Evolutionary conservation across 306 rosid genomes (phyloP), one percentile per base, ranked within the genome.

Genomic region (Cicer judaicum): DNA sequence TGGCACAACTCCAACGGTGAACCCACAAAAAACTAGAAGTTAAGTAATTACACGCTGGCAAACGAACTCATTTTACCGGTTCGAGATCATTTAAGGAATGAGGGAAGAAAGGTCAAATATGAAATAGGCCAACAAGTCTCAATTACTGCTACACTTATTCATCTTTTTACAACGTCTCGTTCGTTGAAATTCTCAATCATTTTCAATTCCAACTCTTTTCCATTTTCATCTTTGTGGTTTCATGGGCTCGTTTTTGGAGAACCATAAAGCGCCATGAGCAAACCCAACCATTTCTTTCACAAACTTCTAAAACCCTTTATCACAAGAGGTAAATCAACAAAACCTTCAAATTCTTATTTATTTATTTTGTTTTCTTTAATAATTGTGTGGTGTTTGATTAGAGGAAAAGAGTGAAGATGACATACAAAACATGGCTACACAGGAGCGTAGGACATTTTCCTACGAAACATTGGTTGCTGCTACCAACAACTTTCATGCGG

Each of bases 381-480:
- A 2, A 54, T 13, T 60, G 7, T 13, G 43, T 76, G 63, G 2
- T 66, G 18, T 34, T 77, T 79, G 29, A 46, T 56, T 72, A 88
- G 96, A 75, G 49, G 77, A 57, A 47, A 65, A 73, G 3, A 66
- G 54, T 24, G 96, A 80, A 65, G 89, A 84, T 56, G 91, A 91
- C 71, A 72, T 89, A 29, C 86, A 89, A 74, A 83, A 16, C 81
- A 76, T 92, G 54, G 89, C 93, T 46, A 85, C 87, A 6, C 88
- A 89, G 70, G 97, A 92, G 46, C 91, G 86, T 69, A 89, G 84
- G 74, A 48, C 64, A 19, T 85, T 92, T 80, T 19, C 78, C 7
- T 89, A 73, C 55, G 87, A 88, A 68, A 69, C 75, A 71, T 78
- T 91, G 78, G 84, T 74, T 73, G 85, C 89, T 49, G 97, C 97